Percentiles rank a stretch among this genome's conserved stretches.
Conservation (phyloP, 768 basidiomycete species). For the Boletus tylopilopsis region DNA sequence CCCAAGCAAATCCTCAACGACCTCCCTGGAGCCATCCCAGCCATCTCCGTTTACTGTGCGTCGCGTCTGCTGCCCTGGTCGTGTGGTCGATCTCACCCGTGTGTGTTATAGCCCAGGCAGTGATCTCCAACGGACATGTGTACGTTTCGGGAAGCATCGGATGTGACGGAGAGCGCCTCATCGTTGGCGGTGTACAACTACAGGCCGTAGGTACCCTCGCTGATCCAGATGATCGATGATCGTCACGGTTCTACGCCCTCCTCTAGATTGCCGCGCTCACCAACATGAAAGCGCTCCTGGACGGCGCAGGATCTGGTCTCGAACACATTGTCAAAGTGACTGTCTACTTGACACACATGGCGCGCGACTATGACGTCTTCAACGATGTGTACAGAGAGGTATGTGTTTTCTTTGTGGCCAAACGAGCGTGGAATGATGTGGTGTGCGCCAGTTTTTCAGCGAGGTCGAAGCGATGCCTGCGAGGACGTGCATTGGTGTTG, state of each 20-base stretch:
- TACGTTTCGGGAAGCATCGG: slow-evolving; percentile 44
- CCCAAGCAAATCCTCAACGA: slow-evolving; percentile 28
- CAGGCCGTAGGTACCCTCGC: slow-evolving; percentile 34
- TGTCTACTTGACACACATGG: slow-evolving; percentile 36
- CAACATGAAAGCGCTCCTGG: slow-evolving; percentile 37
- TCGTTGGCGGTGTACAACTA: slow-evolving; percentile 35
- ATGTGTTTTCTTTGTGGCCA: not conserved
- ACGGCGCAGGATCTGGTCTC: slow-evolving; percentile 36
- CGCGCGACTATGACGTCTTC: slow-evolving; percentile 36
- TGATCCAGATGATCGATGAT: not conserved
- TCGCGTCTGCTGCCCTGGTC: not conserved
- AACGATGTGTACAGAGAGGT: slow-evolving; percentile 38
- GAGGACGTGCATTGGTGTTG: slow-evolving; percentile 57
- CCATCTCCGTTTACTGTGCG: slow-evolving; percentile 35
- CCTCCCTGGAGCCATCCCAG: slow-evolving; percentile 29
- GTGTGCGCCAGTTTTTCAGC: slow-evolving; percentile 27
- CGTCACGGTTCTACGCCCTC: not conserved
- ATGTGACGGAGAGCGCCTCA: slow-evolving; percentile 25
- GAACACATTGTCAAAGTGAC: slow-evolving; percentile 40
- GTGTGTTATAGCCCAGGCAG: slow-evolving; percentile 31
- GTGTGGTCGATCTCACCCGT: not conserved
- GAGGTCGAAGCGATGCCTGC: slow-evolving; percentile 41
- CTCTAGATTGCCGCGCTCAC: slow-evolving; percentile 35
- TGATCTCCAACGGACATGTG: slow-evolving; percentile 32
- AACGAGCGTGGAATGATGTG: not conserved